Conservation (phyloP, 345 rosid genomes). For the Arabis alpina region DNA sequence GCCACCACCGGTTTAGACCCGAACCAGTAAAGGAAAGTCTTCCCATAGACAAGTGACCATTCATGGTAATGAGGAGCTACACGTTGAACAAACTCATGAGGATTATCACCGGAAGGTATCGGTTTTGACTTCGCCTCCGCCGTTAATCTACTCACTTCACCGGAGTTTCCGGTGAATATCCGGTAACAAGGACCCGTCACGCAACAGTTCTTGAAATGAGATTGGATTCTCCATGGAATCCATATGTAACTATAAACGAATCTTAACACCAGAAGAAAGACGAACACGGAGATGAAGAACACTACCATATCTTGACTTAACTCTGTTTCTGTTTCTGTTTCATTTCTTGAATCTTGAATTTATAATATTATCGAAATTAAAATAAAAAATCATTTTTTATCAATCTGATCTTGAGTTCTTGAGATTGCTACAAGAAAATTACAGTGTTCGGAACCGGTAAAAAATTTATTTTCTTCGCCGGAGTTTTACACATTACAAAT, state of each 20-base stretch:
- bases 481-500: constrained; percentile 29
- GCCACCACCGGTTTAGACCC: constrained; percentile 73
- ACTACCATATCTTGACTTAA: constrained; percentile 13
- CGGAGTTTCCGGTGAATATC: constrained; percentile 61
- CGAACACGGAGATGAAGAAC: constrained; percentile 34
- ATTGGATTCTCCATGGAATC: constrained; percentile 61
- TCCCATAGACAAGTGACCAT: constrained; percentile 66
- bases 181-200: constrained; percentile 66
- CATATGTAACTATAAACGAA: constrained; percentile 49
- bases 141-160: constrained; percentile 52
- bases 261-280: constrained; percentile 42
- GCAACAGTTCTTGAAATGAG: constrained; percentile 57
- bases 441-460: constrained; percentile 23
- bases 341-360: constrained; percentile 29
- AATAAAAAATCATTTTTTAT: not conserved
- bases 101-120: constrained; percentile 38
- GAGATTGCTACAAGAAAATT: constrained; percentile 9
- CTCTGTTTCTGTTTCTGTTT: not conserved
- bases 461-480: constrained; percentile 19
- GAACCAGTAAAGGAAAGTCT: constrained; percentile 77
- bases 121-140: constrained; percentile 55
- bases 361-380: not conserved
- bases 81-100: constrained; percentile 52
- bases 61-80: constrained; percentile 58
- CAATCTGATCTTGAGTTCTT: not conserved